Evolutionary conservation across 1,284 basidiomycete genomes (phyloP).

Genomic region (Chiua sp.): DNA sequence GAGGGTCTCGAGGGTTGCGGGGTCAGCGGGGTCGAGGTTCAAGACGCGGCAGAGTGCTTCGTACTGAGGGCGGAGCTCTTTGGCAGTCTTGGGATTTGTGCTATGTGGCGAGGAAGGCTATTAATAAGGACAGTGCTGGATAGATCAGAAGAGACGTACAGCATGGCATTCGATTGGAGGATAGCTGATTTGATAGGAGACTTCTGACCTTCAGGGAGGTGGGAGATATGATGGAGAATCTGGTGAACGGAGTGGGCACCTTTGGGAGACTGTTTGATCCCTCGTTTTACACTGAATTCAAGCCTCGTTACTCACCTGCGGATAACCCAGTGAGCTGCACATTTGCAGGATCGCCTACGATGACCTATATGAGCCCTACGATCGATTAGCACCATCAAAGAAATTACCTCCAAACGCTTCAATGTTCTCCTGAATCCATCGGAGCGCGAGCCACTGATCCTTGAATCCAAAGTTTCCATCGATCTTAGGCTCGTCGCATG

Average conservation of each 20-base stretch:
- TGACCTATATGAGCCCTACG: conserved; percentile 60
- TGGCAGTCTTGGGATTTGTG: conserved; percentile 58
- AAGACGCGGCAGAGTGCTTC: conserved; percentile 61
- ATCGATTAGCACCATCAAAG: conserved; percentile 39
- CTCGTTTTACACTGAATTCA: too few species aligned
- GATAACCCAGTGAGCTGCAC: conserved; percentile 72
- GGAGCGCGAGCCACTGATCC: conserved; percentile 51
- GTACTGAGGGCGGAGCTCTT: conserved; percentile 66
- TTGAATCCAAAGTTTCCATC: conserved; percentile 82
- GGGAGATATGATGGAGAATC: conserved; percentile 70
- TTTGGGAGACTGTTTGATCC: conserved; percentile 25
- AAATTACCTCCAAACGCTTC: conserved; percentile 38
- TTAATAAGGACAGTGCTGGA: not conserved
- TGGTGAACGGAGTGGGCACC: conserved; percentile 80
- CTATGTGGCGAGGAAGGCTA: conserved; percentile 26
- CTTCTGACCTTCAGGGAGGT: conserved; percentile 56
- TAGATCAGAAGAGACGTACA: conserved; percentile 45
- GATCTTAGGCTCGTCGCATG: conserved; percentile 60
- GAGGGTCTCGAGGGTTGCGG: conserved; percentile 55
- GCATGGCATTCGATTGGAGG: conserved; percentile 75
- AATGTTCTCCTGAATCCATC: conserved; percentile 35
- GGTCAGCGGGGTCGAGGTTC: conserved; percentile 54
- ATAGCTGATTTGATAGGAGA: conserved; percentile 71
- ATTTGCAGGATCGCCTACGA: conserved; percentile 57
- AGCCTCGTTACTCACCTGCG: conserved; percentile 54